Conservation (phyloP, 176 grass and related monocot genomes). For the Microstegium vimineum region DNA sequence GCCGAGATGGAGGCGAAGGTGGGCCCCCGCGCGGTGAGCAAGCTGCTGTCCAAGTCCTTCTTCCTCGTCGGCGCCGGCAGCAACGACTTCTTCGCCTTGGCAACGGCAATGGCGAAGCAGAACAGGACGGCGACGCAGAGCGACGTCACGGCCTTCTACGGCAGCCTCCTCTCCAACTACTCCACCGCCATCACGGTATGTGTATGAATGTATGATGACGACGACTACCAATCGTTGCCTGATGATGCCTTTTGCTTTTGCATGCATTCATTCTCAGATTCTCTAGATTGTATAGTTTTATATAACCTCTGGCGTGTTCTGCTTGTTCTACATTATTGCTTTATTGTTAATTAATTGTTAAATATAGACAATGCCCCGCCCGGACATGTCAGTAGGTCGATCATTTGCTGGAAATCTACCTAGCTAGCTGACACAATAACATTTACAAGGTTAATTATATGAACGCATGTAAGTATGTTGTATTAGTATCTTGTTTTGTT, state of each 20-base stretch:
- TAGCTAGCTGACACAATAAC: too few relatives aligned
- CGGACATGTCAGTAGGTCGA: too few relatives aligned
- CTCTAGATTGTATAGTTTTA: background rate
- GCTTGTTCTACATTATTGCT: too few relatives aligned
- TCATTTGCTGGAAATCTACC: too few relatives aligned
- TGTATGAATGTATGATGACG: background rate
- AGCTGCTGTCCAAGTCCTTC: slow-evolving; percentile 16
- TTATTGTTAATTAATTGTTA: too few relatives aligned
- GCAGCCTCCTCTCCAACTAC: slow-evolving; percentile 29
- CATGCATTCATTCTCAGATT: too few relatives aligned
- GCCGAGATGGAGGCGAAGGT: slow-evolving; percentile 7
- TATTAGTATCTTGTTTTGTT: too few relatives aligned
- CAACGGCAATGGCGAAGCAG: background rate
- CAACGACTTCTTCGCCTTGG: slow-evolving; percentile 36
- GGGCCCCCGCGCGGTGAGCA: background rate
- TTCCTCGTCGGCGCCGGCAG: slow-evolving; percentile 22
- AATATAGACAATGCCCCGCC: too few relatives aligned
- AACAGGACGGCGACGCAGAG: slow-evolving; percentile 1
- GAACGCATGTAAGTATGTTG: too few relatives aligned
- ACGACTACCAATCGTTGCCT: background rate
- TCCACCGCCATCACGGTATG: background rate
- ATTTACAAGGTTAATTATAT: too few relatives aligned
- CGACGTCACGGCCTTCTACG: background rate
- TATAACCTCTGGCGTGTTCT: background rate
- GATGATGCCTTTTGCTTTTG: too few relatives aligned